Base-by-base conservation (phyloP, 441 rosid genomes). In the Jatropha podagrica region DNA sequence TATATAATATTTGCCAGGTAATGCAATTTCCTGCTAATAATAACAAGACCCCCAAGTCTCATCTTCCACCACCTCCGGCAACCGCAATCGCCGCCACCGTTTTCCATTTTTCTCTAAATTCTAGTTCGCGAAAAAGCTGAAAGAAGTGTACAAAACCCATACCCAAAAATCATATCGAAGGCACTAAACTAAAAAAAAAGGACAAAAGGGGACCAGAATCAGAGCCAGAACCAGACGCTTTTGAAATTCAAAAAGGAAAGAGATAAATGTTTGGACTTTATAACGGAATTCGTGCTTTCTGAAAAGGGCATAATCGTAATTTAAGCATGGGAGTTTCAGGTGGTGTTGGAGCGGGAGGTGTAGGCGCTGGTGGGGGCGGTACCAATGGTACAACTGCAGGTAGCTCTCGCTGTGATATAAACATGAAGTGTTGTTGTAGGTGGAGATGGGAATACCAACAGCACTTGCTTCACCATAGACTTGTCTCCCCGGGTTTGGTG, bases 391-490 rank as follows among this genome's bases (percentile, higher is more conserved):
- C 71, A 17, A 26, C 49, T 20, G 74, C 64, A 18, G 71, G 74
- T 11, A 69, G 73, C 18, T 64, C 76, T 4, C 65, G 78, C 41
- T 68, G 73, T 62, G 82, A 81, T 41, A 46, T 66, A 69, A 79
- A 79, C 40, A 38, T 79, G 67, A 80, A 77, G 79, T 78, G 91
- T 26, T 85, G 83, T 85, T 80, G 84, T 65, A 76, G 75, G 72
- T 85, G 87, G 88, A 75, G 81, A 70, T 79, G 82, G 81, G 82
- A 72, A 15, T 75, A 80, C 18, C 81, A 83, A n/a, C 82, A 74
- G 8, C 77, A 82, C 0, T 41, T 61, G 64, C 68, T 72, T 32
- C 74, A 48, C 56, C 71, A 78, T 18, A 69, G 76, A 58, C 63
- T 77, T 5, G 26, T 74, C 10, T 74, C 88, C 17, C 79, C 91